Base-by-base conservation (phyloP, 345 rosid species). In the Melaleuca alternifolia region DNA sequence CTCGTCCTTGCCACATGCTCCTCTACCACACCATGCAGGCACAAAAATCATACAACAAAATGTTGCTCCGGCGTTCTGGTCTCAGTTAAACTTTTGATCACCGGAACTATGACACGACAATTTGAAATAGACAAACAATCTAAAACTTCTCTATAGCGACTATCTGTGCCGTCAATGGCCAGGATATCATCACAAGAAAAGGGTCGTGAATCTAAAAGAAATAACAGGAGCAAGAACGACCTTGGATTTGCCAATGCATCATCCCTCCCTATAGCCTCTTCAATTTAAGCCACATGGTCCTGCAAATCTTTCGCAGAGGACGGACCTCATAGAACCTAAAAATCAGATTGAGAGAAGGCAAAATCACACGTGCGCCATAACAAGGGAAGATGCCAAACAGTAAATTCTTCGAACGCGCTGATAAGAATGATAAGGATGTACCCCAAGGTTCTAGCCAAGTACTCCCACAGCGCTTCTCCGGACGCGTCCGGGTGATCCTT, bases 261-360 rank as follows among this genome's bases (percentile, higher is more conserved):
- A 85, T 94, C 96, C 89, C 92, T 90, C 89, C 91, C 85, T 84
- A 93, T 90, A 71, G 96, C 98, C 89, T 95, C 98, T 61, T 85
- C 56, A 56, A 97, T 91, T 88, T 95, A 89, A 59, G 77, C 90
- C 86, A 90, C 84, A 90, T 96, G 95, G 83, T 95, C 94, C 82
- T 92, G 92, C 93, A 97, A 91, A 91, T 97, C 99, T 87, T 96
- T 92, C 84, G 91, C 94, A 6, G 96, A 56, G 98, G 99, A 90
- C 90, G 90, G 82, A 88, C 92, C 26, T 94, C 99, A 89, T 88
- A 91, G 20, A 86, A 90, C 87, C 99, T 97, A 87, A 88, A 94
- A 88, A 83, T 83, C 62, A 37, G 71, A 59, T 10, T 30, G 41
- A 61, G 52, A 44, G 61, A 10, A n/a, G 51, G 48, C 37, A 26